phyloP scores from a whole-genome alignment of 2,329 filamentous ascomycete genomes.

The Ophiostoma piceae region DNA sequence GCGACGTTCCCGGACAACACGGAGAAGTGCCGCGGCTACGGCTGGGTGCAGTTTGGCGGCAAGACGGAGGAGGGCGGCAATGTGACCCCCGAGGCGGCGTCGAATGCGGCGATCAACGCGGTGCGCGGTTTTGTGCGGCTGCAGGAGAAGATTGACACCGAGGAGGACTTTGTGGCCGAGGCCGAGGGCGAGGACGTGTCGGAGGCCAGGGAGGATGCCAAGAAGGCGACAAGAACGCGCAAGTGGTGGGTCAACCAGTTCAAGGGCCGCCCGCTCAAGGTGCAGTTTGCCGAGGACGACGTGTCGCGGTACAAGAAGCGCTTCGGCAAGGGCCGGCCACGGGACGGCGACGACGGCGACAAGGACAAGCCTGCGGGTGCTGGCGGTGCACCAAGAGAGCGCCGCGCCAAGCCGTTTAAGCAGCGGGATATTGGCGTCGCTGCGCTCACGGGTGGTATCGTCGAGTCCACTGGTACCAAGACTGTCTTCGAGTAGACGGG shows the following conservation, averaged over 20 bases:
- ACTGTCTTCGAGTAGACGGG: slow-evolving; percentile 64
- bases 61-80: slow-evolving; percentile 18
- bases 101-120: slow-evolving; percentile 67
- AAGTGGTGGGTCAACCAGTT: slow-evolving; percentile 86
- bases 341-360: slow-evolving; percentile 34
- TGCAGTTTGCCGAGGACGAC: slow-evolving; percentile 91
- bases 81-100: slow-evolving; percentile 38
- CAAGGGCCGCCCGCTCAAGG: slow-evolving; percentile 71
- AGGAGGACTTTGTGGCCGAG: slow-evolving; percentile 54
- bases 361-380: slow-evolving; percentile 20
- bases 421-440: slow-evolving; percentile 48
- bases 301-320: slow-evolving; percentile 88
- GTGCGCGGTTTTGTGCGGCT: slow-evolving; percentile 77
- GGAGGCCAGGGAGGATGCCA: slow-evolving; percentile 29
- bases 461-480: slow-evolving; percentile 74
- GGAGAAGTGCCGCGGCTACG: slow-evolving; percentile 96
- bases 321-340: slow-evolving; percentile 68
- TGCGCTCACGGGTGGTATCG: slow-evolving; percentile 72
- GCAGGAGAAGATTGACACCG: slow-evolving; percentile 58
- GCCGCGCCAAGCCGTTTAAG: slow-evolving; percentile 33
- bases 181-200: slow-evolving; percentile 40
- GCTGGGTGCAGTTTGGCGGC: slow-evolving; percentile 80
- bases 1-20: slow-evolving; percentile 87
- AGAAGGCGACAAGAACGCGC: slow-evolving; percentile 46
- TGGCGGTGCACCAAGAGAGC: slow-evolving; percentile 24